Conservation (phyloP, 306 rosid genomes). For the Elaeagnus macrophylla region DNA sequence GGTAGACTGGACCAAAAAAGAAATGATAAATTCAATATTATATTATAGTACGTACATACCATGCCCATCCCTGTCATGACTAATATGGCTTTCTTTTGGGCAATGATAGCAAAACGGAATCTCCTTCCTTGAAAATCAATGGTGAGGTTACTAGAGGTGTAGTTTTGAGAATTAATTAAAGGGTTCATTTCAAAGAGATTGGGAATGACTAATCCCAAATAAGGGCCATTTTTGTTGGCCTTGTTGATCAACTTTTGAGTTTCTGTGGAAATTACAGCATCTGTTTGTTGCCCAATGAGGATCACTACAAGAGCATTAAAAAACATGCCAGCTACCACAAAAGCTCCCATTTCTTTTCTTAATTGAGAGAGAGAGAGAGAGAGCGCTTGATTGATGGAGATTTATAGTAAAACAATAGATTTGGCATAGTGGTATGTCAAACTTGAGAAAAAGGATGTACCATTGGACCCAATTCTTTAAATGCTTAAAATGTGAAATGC, state of each 20-base stretch:
- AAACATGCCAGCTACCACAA: conserved; percentile 3
- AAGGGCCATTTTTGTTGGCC: conserved; percentile 37
- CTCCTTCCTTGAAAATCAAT: conserved; percentile 36
- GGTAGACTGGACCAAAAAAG: too few relatives aligned
- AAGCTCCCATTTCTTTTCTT: conserved; percentile 10
- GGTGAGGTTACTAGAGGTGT: conserved; percentile 13
- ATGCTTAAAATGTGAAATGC: not conserved
- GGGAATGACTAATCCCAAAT: conserved; percentile 48
- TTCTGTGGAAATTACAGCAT: conserved; percentile 21
- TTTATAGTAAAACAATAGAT: not conserved
- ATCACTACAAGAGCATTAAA: conserved; percentile 14
- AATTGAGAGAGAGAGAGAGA: not conserved
- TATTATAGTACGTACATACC: conserved; percentile 13
- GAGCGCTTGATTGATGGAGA: not conserved
- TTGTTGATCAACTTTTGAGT: conserved; percentile 14
- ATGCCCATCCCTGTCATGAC: conserved; percentile 34
- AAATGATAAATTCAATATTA: too few relatives aligned
- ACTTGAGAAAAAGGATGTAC: not conserved
- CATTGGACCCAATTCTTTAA: not conserved
- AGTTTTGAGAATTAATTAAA: conserved; percentile 37
- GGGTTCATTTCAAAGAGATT: conserved; percentile 40
- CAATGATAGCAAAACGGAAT: conserved; percentile 28
- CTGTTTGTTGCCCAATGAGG: conserved; percentile 19
- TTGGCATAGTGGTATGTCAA: not conserved
- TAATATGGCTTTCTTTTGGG: conserved; percentile 18